Evolutionary conservation across 192 early-diverging fungal species (phyloP).

Genomic region (Backusella parvicylindrica): DNA sequence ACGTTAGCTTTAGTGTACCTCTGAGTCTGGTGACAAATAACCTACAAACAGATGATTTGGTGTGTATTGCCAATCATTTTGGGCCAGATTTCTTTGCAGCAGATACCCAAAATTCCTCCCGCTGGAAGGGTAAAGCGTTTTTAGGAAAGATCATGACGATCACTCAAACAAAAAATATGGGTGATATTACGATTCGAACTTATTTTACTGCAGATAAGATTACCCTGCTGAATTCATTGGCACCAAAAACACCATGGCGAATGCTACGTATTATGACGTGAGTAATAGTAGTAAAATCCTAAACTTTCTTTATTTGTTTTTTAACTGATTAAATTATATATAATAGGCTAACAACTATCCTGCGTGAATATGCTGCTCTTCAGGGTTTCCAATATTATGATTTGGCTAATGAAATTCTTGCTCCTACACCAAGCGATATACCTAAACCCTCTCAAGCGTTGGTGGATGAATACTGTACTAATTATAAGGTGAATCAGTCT

Average conservation of each 20-base stretch:
- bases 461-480: slow-evolving; percentile 6
- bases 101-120: slow-evolving; percentile 4
- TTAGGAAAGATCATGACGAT: slow-evolving; percentile 55
- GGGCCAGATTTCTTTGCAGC: slow-evolving; percentile 30
- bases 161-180: slow-evolving; percentile 36
- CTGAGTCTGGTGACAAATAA: slow-evolving; percentile 17
- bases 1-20: slow-evolving; percentile 52
- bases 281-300: too few species aligned
- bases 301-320: not conserved
- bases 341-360: slow-evolving; percentile 63
- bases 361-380: slow-evolving; percentile 84
- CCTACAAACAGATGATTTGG: slow-evolving; percentile 57
- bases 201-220: slow-evolving; percentile 42
- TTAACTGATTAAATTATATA: not conserved
- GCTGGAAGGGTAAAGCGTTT: slow-evolving; percentile 41
- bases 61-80: slow-evolving; percentile 53
- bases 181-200: slow-evolving; percentile 43
- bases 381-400: slow-evolving; percentile 57
- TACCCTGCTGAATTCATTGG: slow-evolving; percentile 39
- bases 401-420: slow-evolving; percentile 62
- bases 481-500: slow-evolving; percentile 83
- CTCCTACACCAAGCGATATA: slow-evolving; percentile 45
- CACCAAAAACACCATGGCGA: slow-evolving; percentile 41
- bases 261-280: slow-evolving; percentile 44
- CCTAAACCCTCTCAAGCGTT: slow-evolving; percentile 8